These are phyloP conservation scores for Pseudogymnoascus sp. DNA, from an alignment of 2,329 filamentous ascomycete species.

Conservation along the genomic window DNA sequence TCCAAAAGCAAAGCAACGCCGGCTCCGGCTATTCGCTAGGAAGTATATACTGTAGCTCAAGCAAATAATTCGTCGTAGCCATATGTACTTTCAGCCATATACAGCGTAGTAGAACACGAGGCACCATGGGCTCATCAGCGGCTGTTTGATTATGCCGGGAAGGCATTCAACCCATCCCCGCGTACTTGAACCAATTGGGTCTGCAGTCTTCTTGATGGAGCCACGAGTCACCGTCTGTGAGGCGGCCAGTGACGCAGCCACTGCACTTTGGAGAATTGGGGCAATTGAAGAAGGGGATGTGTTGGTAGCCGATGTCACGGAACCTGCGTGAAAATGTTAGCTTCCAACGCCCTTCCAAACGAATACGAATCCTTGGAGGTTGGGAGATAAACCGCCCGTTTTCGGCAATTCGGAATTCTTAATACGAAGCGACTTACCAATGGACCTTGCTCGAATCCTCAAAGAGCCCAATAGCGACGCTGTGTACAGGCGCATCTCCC, in stretches of 20 bases:
- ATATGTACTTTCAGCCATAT: background rate
- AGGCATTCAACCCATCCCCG: constrained; percentile 60
- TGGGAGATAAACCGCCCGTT: background rate
- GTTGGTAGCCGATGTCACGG: constrained; percentile 97
- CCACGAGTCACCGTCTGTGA: constrained; percentile 82
- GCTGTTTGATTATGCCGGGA: background rate
- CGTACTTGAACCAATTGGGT: constrained; percentile 95
- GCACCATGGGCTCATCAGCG: background rate
- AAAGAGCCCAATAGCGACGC: constrained; percentile 84
- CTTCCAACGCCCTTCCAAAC: background rate
- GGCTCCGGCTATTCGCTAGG: background rate
- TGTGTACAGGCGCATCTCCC: constrained; percentile 96
- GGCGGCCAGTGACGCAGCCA: constrained; percentile 76
- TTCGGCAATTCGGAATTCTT: background rate
- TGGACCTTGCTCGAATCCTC: constrained; percentile 87
- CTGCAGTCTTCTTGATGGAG: constrained; percentile 87
- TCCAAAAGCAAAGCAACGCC: background rate
- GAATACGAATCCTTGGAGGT: background rate
- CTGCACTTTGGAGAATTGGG: constrained; percentile 92
- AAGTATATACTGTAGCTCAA: constrained; percentile 5
- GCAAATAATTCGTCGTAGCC: background rate
- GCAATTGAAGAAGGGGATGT: constrained; percentile 98
- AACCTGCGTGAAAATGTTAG: constrained; percentile 55
- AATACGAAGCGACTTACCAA: constrained; percentile 54
- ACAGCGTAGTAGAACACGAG: background rate